A percentile compares a stretch with the other conserved stretches of the same genome.
phyloP scores from a whole-genome alignment of 2,329 filamentous ascomycete species.

The Zelopaecilomyces penicillatus region DNA sequence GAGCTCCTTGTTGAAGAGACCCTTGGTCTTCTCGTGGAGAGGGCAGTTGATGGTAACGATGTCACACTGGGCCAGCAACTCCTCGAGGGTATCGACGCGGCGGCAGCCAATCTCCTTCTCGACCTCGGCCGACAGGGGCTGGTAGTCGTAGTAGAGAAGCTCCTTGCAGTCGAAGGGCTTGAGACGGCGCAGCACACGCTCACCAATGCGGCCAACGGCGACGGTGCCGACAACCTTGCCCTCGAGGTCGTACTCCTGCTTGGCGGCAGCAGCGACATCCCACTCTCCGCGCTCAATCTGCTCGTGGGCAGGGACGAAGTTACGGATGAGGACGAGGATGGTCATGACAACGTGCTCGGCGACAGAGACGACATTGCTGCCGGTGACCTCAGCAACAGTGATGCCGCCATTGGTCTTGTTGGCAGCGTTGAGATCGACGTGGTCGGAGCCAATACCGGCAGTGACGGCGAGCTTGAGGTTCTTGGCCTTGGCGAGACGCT shows the following conservation, averaged over 20 bases:
- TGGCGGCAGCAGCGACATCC: conserved; percentile 91
- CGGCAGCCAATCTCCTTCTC: conserved; percentile 95
- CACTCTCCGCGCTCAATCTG: conserved; percentile 82
- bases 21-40: conserved; percentile 93
- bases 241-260: conserved; percentile 98
- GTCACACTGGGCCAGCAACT: conserved; percentile 89
- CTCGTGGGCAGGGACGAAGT: conserved; percentile 97
- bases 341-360: conserved; percentile 99
- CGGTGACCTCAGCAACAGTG: conserved; percentile 95
- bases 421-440: conserved; percentile 92
- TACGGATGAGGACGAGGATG: conserved; percentile 89
- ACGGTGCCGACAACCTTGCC: conserved; percentile 97
- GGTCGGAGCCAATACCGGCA: conserved; percentile 95
- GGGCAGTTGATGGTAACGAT: conserved; percentile 99
- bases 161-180: conserved; percentile 99
- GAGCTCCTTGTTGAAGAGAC: conserved; percentile 97
- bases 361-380: conserved; percentile 96
- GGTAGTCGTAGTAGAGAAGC: conserved; percentile 99
- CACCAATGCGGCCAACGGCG: conserved; percentile 92
- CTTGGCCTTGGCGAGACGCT: conserved; percentile 96
- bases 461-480: conserved; percentile 97
- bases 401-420: conserved; percentile 98
- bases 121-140: conserved; percentile 74
- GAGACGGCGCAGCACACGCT: conserved; percentile 91
- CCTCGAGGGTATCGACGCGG: conserved; percentile 81